These are phyloP conservation scores for Aspergillus nidulans DNA, from an alignment of 495 filamentous ascomycete species.

Conservation along the genomic window DNA sequence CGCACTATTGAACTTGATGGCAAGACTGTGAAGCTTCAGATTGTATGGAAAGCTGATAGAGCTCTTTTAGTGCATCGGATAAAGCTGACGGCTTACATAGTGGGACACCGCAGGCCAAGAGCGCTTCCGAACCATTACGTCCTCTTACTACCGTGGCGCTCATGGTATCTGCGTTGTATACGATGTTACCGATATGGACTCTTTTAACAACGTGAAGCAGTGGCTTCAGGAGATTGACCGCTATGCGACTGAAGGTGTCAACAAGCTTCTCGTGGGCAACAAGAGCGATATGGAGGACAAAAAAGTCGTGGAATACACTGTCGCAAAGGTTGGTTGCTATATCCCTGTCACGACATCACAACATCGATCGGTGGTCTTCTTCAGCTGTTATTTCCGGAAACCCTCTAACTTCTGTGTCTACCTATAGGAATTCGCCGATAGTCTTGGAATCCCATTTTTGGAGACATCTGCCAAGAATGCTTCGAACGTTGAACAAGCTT, in stretches of 20 bases:
- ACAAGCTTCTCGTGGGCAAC: slow-evolving; percentile 98
- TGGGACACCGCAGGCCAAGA: slow-evolving; percentile 99
- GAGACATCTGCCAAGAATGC: slow-evolving; percentile 99
- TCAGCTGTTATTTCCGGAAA: not conserved
- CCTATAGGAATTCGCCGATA: slow-evolving; percentile 94
- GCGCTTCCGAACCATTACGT: slow-evolving; percentile 98
- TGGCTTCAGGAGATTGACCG: slow-evolving; percentile 99
- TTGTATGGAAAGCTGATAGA: slow-evolving; percentile 59
- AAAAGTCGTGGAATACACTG: slow-evolving; percentile 99
- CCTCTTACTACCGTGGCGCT: slow-evolving; percentile 97
- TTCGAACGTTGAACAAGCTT: slow-evolving; percentile 98
- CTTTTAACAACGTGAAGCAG: slow-evolving; percentile 99
- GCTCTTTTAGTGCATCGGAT: not conserved
- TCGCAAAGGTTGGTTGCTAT: slow-evolving; percentile 74
- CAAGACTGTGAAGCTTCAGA: slow-evolving; percentile 99
- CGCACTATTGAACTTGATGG: slow-evolving; percentile 98
- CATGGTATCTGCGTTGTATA: slow-evolving; percentile 99
- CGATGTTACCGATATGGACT: slow-evolving; percentile 99
- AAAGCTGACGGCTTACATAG: slow-evolving; percentile 42
- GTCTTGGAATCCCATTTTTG: slow-evolving; percentile 97
- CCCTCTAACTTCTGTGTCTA: slow-evolving; percentile 17
- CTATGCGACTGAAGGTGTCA: slow-evolving; percentile 97
- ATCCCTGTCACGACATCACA: not conserved
- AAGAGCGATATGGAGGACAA: slow-evolving; percentile 99
- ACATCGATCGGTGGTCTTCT: not conserved